phyloP scores from a whole-genome alignment of 1,284 basidiomycete species.

The Papiliotrema laurentii region DNA sequence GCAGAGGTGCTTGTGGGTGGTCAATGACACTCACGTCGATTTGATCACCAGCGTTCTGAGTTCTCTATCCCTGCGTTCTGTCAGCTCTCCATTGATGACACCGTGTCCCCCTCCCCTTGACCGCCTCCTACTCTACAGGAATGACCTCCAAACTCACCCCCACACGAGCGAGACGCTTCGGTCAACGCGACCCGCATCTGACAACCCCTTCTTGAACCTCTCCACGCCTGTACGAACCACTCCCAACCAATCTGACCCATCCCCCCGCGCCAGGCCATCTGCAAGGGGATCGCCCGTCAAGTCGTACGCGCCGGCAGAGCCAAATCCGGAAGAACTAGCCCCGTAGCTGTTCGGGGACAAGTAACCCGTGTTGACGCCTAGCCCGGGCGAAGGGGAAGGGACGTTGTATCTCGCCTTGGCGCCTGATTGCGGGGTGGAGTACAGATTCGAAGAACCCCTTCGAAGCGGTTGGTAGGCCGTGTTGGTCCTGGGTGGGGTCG shows the following conservation, averaged over 20 bases:
- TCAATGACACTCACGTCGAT: conserved; percentile 33
- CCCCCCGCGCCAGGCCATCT: neutral
- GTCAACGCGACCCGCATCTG: conserved; percentile 34
- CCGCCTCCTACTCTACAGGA: no score
- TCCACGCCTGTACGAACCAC: conserved; percentile 13
- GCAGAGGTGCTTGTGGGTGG: no score
- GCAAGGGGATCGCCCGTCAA: neutral
- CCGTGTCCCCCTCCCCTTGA: no score
- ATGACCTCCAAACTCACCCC: conserved; percentile 40
- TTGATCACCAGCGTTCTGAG: conserved; percentile 41
- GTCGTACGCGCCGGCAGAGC: conserved; percentile 1
- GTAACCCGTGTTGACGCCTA: neutral
- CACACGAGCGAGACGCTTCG: conserved; percentile 39
- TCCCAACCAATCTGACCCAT: neutral
- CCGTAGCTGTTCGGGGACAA: neutral
- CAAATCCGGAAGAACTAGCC: neutral
- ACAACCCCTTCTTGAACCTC: conserved; percentile 18
- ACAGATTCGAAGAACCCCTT: conserved; percentile 17
- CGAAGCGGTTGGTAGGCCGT: conserved; percentile 24
- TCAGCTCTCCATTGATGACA: neutral
- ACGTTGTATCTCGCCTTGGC: conserved; percentile 16
- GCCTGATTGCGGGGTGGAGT: conserved; percentile 11
- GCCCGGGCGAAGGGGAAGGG: conserved; percentile 10
- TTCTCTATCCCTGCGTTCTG: conserved; percentile 39
- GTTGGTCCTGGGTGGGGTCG: no score